Conservation (phyloP, 495 filamentous ascomycete species). For the Entonaema liquescens region DNA sequence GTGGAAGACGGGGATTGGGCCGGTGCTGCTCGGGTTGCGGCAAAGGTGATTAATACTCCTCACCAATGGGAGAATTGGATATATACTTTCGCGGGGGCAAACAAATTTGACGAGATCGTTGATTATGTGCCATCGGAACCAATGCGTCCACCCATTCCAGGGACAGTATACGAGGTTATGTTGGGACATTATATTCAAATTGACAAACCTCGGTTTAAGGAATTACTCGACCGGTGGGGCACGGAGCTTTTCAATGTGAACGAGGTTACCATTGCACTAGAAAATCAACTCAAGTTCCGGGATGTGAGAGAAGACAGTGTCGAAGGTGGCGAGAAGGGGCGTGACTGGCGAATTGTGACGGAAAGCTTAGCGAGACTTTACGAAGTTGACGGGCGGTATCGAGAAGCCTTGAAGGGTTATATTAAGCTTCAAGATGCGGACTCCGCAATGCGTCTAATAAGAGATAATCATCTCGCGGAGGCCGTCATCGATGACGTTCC, state of each 20-base stretch:
- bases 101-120: conserved; percentile 88
- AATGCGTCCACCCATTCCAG: conserved; percentile 79
- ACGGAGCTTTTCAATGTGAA: conserved; percentile 81
- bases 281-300: conserved; percentile 74
- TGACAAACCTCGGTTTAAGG: conserved; percentile 72
- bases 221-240: conserved; percentile 86
- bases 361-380: conserved; percentile 85
- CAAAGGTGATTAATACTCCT: conserved; percentile 79
- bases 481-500: conserved; percentile 88
- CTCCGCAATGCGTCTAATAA: conserved; percentile 82
- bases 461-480: conserved; percentile 83
- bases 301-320: conserved; percentile 74
- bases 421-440: conserved; percentile 92
- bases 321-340: conserved; percentile 68
- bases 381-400: conserved; percentile 77
- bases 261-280: conserved; percentile 72
- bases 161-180: conserved; percentile 84
- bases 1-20: conserved; percentile 76
- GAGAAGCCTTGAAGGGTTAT: conserved; percentile 86
- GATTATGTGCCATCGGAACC: conserved; percentile 78
- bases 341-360: conserved; percentile 86
- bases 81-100: conserved; percentile 83
- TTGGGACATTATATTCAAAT: conserved; percentile 83
- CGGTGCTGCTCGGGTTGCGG: conserved; percentile 77
- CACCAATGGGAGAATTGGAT: conserved; percentile 94